Evolutionary conservation across 345 rosid genomes (phyloP).

Genomic region (Citrus sp.): DNA sequence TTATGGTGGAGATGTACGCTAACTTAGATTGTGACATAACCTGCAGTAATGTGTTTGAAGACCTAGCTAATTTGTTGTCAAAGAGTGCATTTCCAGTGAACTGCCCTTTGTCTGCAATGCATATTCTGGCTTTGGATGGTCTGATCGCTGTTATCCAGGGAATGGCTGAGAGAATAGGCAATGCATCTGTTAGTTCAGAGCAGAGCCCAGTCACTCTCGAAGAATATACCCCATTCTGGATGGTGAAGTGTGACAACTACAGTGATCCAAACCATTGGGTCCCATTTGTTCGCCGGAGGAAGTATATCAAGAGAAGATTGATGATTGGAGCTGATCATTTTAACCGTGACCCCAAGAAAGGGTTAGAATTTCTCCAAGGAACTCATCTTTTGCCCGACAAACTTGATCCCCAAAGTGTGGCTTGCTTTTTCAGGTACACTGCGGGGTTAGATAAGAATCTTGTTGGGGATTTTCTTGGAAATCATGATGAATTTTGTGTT

Average conservation of each 20-base stretch:
- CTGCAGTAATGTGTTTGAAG: constrained; percentile 96
- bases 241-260: constrained; percentile 86
- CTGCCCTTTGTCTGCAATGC: constrained; percentile 95
- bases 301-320: constrained; percentile 91
- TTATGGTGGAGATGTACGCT: constrained; percentile 99
- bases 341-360: constrained; percentile 98
- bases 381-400: constrained; percentile 96
- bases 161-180: constrained; percentile 98
- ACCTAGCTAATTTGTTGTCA: constrained; percentile 86
- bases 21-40: constrained; percentile 98
- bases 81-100: constrained; percentile 99
- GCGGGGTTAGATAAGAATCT: constrained; percentile 98
- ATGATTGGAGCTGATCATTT: constrained; percentile 99
- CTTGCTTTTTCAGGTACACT: constrained; percentile 96
- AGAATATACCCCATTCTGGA: constrained; percentile 97
- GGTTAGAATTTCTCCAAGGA: constrained; percentile 97
- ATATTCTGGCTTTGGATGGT: constrained; percentile 95
- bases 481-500: constrained; percentile 96
- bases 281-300: constrained; percentile 83
- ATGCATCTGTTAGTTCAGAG: constrained; percentile 62
- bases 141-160: constrained; percentile 94
- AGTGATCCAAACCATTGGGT: constrained; percentile 88
- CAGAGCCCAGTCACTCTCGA: constrained; percentile 68
- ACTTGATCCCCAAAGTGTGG: constrained; percentile 99
- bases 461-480: constrained; percentile 97